phyloP scores from a whole-genome alignment of 345 rosid species.

The Hibiscus trionum region DNA sequence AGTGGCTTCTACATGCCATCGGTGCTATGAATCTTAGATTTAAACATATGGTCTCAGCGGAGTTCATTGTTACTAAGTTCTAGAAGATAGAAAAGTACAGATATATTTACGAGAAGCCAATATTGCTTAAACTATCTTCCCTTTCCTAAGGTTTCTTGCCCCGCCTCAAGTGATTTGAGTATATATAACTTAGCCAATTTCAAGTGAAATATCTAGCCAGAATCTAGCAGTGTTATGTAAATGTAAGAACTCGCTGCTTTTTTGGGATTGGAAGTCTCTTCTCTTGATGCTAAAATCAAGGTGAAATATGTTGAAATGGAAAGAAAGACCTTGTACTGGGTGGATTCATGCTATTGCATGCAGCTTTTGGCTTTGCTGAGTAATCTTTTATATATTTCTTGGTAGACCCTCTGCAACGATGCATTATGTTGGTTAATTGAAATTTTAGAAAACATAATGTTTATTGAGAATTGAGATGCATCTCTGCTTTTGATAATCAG shows the following conservation, averaged over 20 bases:
- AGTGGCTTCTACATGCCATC: background rate
- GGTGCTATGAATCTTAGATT: background rate
- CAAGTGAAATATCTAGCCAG: background rate
- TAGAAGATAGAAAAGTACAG: background rate
- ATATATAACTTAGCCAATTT: background rate
- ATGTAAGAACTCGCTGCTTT: background rate
- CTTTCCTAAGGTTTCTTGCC: background rate
- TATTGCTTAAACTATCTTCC: background rate
- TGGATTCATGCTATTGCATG: background rate
- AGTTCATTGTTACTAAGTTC: background rate
- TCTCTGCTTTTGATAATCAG: conserved; percentile 25
- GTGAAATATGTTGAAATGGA: background rate
- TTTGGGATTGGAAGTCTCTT: background rate
- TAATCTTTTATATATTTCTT: background rate
- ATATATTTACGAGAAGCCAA: background rate
- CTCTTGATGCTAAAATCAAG: background rate
- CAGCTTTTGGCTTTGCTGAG: background rate
- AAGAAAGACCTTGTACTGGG: background rate
- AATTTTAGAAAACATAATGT: background rate
- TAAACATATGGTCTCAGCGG: background rate
- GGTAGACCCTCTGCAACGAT: background rate
- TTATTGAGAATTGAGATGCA: background rate
- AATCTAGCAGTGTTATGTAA: background rate
- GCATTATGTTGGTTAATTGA: background rate
- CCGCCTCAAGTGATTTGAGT: background rate